These are phyloP conservation scores for Cucumis melo DNA, from an alignment of 306 rosid genomes.

Conservation along the genomic window DNA sequence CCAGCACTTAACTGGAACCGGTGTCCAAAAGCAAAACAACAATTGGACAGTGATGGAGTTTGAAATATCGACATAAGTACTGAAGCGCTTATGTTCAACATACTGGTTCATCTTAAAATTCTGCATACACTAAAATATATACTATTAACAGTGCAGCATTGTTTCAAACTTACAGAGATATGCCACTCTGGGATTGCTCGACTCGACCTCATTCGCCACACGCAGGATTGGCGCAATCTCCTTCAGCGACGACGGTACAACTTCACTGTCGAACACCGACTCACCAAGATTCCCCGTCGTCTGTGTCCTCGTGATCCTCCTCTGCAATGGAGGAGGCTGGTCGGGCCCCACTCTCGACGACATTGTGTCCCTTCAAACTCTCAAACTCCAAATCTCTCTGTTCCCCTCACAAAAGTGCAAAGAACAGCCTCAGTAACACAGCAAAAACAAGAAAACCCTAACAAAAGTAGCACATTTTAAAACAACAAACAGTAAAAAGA, in stretches of 20 bases:
- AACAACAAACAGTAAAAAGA: neutral
- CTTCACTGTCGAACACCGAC: conserved; percentile 71
- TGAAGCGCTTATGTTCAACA: neutral
- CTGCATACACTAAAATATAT: neutral
- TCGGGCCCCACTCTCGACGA: conserved; percentile 52
- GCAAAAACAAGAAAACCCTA: neutral
- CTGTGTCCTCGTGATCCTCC: conserved; percentile 81
- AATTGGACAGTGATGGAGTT: neutral
- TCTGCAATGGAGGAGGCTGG: conserved; percentile 44
- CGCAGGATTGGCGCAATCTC: conserved; percentile 96
- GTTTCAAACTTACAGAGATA: conserved; percentile 61
- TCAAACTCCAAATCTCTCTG: neutral
- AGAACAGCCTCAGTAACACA: neutral
- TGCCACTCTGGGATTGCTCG: conserved; percentile 87
- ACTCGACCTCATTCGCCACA: conserved; percentile 92
- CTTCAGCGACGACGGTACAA: conserved; percentile 85
- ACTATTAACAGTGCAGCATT: neutral
- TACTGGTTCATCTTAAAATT: neutral
- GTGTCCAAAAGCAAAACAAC: too few relatives aligned
- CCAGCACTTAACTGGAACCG: neutral
- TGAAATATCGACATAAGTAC: neutral
- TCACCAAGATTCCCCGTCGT: conserved; percentile 91
- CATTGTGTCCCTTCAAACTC: conserved; percentile 23
- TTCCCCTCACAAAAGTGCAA: neutral
- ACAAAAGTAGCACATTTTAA: neutral